These are phyloP conservation scores for Nannizziopsis barbatae DNA, from an alignment of 2,329 filamentous ascomycete species.

Conservation along the genomic window DNA sequence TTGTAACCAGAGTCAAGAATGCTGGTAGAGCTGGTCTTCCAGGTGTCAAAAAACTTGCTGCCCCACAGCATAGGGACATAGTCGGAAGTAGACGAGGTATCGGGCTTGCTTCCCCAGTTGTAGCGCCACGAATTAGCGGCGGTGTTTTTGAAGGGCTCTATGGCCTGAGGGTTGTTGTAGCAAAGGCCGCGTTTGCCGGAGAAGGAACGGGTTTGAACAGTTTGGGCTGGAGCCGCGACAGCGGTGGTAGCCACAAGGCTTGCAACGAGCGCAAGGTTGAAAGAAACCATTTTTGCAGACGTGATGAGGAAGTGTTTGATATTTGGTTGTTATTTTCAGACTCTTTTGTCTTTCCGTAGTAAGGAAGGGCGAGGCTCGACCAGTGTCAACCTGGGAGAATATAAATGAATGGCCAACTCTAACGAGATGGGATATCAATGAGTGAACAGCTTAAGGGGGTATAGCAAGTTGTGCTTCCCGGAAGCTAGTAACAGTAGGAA, in stretches of 20 bases:
- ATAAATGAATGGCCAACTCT: slow-evolving; percentile 13
- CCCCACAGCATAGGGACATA: slow-evolving; percentile 40
- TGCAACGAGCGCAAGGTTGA: slow-evolving; percentile 25
- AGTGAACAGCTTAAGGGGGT: slow-evolving; percentile 15
- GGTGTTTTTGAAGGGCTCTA: slow-evolving; percentile 24
- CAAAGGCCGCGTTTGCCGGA: slow-evolving; percentile 26
- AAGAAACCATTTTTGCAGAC: slow-evolving; percentile 27
- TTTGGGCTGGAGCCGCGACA: slow-evolving; percentile 24
- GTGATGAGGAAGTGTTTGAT: neutral
- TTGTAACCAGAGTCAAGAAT: slow-evolving; percentile 27
- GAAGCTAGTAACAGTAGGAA: slow-evolving; percentile 24
- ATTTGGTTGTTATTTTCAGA: slow-evolving; percentile 3
- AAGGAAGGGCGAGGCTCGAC: slow-evolving; percentile 11
- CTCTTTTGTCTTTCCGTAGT: neutral
- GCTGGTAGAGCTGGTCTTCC: slow-evolving; percentile 26
- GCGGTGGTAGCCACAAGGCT: slow-evolving; percentile 27
- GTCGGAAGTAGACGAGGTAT: slow-evolving; percentile 23
- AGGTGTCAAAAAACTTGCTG: slow-evolving; percentile 26
- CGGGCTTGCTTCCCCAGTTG: slow-evolving; percentile 32
- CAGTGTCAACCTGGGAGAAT: slow-evolving; percentile 13
- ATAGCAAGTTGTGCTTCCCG: slow-evolving; percentile 10
- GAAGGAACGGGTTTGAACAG: slow-evolving; percentile 2
- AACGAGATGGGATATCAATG: slow-evolving; percentile 13
- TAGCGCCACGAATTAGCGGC: slow-evolving; percentile 34
- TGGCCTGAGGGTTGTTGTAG: slow-evolving; percentile 32